Evolutionary conservation across 2,329 filamentous ascomycete genomes (phyloP).

Genomic region (Sporothrix pseudoabietina): DNA sequence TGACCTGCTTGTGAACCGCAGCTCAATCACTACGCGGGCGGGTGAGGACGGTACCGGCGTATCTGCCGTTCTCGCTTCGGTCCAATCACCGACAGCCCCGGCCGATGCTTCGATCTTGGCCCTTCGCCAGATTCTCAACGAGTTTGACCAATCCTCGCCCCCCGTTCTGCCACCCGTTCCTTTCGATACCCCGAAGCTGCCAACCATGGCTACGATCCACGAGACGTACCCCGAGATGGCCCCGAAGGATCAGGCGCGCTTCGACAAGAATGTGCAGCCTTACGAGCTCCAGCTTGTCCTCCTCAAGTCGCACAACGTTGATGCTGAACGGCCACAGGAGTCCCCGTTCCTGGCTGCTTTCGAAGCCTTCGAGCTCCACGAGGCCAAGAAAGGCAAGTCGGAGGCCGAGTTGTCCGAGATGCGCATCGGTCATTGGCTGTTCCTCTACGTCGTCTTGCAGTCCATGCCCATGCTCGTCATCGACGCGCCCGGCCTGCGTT

Average conservation of each 20-base stretch:
- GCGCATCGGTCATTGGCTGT: constrained; percentile 77
- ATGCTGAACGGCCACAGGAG: constrained; percentile 57
- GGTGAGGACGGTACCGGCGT: constrained; percentile 53
- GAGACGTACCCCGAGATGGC: constrained; percentile 66
- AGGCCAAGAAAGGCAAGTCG: constrained; percentile 61
- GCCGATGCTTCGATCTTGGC: constrained; percentile 65
- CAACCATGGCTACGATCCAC: constrained; percentile 66
- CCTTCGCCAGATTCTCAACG: constrained; percentile 75
- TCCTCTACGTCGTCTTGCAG: constrained; percentile 77
- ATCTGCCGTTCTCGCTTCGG: constrained; percentile 28
- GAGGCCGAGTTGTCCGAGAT: constrained; percentile 70
- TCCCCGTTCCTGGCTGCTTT: constrained; percentile 70
- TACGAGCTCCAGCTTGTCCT: constrained; percentile 77
- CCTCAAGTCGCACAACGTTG: constrained; percentile 79
- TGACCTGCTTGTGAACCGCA: constrained; percentile 82
- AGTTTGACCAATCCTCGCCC: constrained; percentile 86
- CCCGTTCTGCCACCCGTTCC: constrained; percentile 90
- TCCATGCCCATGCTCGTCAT: constrained; percentile 75
- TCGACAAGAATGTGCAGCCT: constrained; percentile 72
- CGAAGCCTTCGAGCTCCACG: constrained; percentile 69
- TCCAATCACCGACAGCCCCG: constrained; percentile 44
- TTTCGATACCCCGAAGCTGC: constrained; percentile 81
- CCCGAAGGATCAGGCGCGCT: constrained; percentile 72
- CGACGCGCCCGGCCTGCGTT: constrained; percentile 70
- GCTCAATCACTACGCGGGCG: constrained; percentile 74